A percentile compares a stretch with the other conserved stretches of the same genome.
Evolutionary conservation across 495 filamentous ascomycete genomes (phyloP).

Genomic region (Margaritispora aquatica): DNA sequence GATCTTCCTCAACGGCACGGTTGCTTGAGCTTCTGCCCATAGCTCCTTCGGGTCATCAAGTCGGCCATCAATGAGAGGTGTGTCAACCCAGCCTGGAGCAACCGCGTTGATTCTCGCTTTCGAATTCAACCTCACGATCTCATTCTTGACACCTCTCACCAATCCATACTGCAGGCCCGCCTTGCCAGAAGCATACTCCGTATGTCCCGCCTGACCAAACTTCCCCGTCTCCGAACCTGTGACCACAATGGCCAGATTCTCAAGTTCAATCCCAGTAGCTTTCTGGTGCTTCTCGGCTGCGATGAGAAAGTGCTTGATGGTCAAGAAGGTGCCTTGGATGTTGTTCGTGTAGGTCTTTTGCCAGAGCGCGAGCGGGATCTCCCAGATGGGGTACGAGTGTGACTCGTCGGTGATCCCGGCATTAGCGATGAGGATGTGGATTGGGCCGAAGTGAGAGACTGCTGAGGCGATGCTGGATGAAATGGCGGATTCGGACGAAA

Average conservation of each 20-base stretch:
- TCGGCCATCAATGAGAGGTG: slow-evolving; percentile 38
- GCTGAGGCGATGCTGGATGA: slow-evolving; percentile 35
- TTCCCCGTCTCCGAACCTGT: slow-evolving; percentile 44
- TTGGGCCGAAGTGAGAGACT: slow-evolving; percentile 40
- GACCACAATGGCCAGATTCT: slow-evolving; percentile 49
- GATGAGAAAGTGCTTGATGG: slow-evolving; percentile 51
- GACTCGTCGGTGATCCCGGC: slow-evolving; percentile 43
- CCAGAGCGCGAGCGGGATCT: slow-evolving; percentile 44
- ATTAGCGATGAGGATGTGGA: slow-evolving; percentile 48
- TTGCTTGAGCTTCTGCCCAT: slow-evolving; percentile 40
- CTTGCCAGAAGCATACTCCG: slow-evolving; percentile 45
- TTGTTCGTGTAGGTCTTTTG: slow-evolving; percentile 45
- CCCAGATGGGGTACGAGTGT: slow-evolving; percentile 43
- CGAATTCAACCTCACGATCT: slow-evolving; percentile 45
- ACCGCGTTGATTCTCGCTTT: slow-evolving; percentile 51
- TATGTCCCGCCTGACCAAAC: slow-evolving; percentile 44
- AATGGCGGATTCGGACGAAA: slow-evolving; percentile 41
- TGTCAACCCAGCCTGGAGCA: slow-evolving; percentile 44
- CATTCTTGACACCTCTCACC: slow-evolving; percentile 46
- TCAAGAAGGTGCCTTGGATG: slow-evolving; percentile 47
- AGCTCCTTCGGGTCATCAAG: slow-evolving; percentile 40
- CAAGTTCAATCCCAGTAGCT: slow-evolving; percentile 30
- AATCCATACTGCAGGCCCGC: slow-evolving; percentile 49
- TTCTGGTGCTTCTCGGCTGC: slow-evolving; percentile 32
- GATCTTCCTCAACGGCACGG: slow-evolving; percentile 39